Base-by-base conservation (phyloP, 352 stramenopile species). In the Phytophthora colocasiae region DNA sequence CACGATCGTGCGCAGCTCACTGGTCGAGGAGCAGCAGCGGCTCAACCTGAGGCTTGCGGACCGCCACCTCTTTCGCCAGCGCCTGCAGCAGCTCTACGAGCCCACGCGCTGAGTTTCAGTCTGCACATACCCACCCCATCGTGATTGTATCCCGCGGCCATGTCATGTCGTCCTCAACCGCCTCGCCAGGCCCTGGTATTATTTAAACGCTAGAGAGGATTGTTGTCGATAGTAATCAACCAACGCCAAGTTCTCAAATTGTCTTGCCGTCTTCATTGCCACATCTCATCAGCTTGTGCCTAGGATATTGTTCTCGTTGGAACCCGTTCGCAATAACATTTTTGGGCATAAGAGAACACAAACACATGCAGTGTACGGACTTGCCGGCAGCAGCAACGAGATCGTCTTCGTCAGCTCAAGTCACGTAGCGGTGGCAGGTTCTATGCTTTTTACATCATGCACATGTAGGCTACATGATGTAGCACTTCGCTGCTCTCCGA, bases 1-100 rank as follows among this genome's bases (percentile, higher is more conserved):
- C 50, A 78, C 73, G 46, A 47, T 73, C 24, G 69, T 76, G 60
- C 73, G 73, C 49, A 58, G 69, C 43, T 71, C 62, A 36, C 69
- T 81, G 17, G 39, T 81, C n/a, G 73, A 81, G 32, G 73, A 81
- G 58, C 73, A 81, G 58, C 73, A 78, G 51, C 69, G 52, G 34
- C 58, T 81, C 15, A 81, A 77, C 50, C 50, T 81, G 54, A 70
- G 73, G 1, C 62, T 81, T 26, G 69, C 73, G 1, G 73, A 81
- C 50, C 73, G 73, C 49, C 68, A 78, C 26, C 73, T 78, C 45
- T 81, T 81, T 43, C 73, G 73, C 19, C 73, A 81, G 57, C 62
- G 73, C 1, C 63, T 81, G 39, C 69, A 78, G 54, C 73, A 81
- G 56, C 73, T 81, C 41, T 81, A 81, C 55, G 73, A 81, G 43